These are phyloP conservation scores for Abrus precatorius DNA, from an alignment of 306 rosid species.

Conservation along the genomic window DNA sequence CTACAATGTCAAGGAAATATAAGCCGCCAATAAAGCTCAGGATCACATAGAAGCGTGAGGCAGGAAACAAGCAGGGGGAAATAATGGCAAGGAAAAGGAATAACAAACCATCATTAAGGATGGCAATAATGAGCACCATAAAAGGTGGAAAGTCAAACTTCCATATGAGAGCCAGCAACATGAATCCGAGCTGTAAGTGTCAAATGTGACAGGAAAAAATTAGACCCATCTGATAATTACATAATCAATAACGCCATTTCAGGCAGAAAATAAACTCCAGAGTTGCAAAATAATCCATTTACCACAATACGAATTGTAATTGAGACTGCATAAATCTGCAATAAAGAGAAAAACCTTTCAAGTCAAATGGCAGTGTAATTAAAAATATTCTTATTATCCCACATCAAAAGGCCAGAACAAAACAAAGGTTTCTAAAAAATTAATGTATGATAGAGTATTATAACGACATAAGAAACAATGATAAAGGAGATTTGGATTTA, in stretches of 20 bases:
- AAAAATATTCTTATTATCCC: background rate
- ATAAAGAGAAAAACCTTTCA: constrained; percentile 36
- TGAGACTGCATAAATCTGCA: constrained; percentile 98
- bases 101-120: constrained; percentile 92
- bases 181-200: constrained; percentile 91
- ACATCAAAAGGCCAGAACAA: background rate
- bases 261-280: constrained; percentile 17
- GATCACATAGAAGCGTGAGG: constrained; percentile 18
- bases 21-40: constrained; percentile 17
- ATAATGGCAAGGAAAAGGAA: constrained; percentile 42
- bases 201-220: constrained; percentile 44
- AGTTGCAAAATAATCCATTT: constrained; percentile 49
- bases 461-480: constrained; percentile 13
- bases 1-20: constrained; percentile 53
- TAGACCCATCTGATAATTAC: constrained; percentile 27
- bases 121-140: constrained; percentile 97
- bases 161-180: constrained; percentile 97
- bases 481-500: background rate
- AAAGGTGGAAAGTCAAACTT: constrained; percentile 96
- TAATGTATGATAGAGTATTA: background rate
- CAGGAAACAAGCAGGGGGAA: background rate
- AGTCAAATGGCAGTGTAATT: constrained; percentile 21
- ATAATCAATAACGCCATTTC: constrained; percentile 18
- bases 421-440: constrained; percentile 16
- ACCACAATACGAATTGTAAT: constrained; percentile 99